Conservation (phyloP, 2,329 filamentous ascomycete species). For the Zasmidium angulare region DNA sequence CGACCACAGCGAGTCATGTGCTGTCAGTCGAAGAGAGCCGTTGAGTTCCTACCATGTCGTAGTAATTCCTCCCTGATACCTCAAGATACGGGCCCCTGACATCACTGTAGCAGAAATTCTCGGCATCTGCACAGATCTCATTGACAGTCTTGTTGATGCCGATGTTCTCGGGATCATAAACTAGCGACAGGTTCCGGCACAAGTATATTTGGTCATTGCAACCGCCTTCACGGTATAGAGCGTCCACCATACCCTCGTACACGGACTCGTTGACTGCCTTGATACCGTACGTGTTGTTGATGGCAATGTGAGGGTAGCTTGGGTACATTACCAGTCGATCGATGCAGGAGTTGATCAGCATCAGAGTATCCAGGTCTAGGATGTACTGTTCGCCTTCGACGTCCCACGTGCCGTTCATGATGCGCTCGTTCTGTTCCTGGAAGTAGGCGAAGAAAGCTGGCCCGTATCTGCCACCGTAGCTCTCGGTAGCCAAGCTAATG, state of each 20-base stretch:
- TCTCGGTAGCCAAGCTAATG: conserved; percentile 53
- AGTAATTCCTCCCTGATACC: conserved; percentile 50
- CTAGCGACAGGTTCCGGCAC: conserved; percentile 50
- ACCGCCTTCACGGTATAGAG: conserved; percentile 46
- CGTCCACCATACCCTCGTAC: conserved; percentile 47
- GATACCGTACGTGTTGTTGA: conserved; percentile 59
- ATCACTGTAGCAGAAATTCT: conserved; percentile 46
- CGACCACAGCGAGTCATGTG: no score
- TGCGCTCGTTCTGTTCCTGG: conserved; percentile 56
- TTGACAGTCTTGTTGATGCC: conserved; percentile 41
- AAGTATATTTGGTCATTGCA: conserved; percentile 55
- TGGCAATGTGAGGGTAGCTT: conserved; percentile 51
- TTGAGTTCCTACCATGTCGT: conserved; percentile 51
- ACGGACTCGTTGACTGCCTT: conserved; percentile 50
- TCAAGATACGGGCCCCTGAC: conserved; percentile 46
- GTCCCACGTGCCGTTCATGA: conserved; percentile 41
- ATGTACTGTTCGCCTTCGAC: conserved; percentile 25
- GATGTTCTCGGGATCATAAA: conserved; percentile 52
- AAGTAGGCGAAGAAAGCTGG: conserved; percentile 59
- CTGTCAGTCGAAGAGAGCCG: background rate
- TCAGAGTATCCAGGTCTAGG: conserved; percentile 53
- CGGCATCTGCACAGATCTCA: conserved; percentile 45
- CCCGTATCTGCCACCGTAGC: conserved; percentile 58
- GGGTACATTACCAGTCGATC: conserved; percentile 52
- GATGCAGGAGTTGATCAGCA: conserved; percentile 54